Percentiles rank a stretch among this genome's conserved stretches.
These are phyloP conservation scores for Sambucus nigra DNA, from an alignment of 129 eudicot genomes.

Conservation along the genomic window DNA sequence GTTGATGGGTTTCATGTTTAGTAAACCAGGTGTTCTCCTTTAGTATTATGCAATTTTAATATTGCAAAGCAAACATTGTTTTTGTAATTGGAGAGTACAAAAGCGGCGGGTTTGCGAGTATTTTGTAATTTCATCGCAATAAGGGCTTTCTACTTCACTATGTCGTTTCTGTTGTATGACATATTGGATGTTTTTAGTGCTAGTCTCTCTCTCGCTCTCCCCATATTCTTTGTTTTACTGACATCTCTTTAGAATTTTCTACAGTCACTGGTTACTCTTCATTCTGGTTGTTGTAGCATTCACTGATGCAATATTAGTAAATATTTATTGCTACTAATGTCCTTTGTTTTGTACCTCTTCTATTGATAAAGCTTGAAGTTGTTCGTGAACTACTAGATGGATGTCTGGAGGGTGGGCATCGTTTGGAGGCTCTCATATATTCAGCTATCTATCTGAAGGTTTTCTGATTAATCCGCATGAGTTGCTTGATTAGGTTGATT, in stretches of 20 bases:
- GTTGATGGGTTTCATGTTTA: no score
- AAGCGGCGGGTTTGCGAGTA: no score
- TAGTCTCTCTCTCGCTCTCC: not conserved
- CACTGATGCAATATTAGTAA: not conserved
- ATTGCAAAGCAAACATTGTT: no score
- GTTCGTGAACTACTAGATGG: constrained; percentile 74
- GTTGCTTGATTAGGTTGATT: constrained; percentile 9
- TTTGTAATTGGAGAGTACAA: no score
- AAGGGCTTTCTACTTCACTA: no score
- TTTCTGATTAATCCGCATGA: constrained; percentile 6
- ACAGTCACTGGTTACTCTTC: no score
- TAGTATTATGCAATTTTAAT: no score
- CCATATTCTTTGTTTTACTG: not conserved
- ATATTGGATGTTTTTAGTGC: constrained; percentile 3
- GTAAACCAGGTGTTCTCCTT: no score
- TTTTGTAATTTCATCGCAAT: no score
- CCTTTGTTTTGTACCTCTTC: not conserved
- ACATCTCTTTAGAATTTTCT: not conserved
- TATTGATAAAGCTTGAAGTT: constrained; percentile 69
- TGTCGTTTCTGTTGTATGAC: not conserved
- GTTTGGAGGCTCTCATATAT: constrained; percentile 87
- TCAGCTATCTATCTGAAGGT: constrained; percentile 96
- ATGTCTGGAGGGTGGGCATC: constrained; percentile 42
- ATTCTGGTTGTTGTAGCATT: not conserved
- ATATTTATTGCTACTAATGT: not conserved